phyloP scores from a whole-genome alignment of 495 filamentous ascomycete species.

The Paragyromitra xinjiangensis region DNA sequence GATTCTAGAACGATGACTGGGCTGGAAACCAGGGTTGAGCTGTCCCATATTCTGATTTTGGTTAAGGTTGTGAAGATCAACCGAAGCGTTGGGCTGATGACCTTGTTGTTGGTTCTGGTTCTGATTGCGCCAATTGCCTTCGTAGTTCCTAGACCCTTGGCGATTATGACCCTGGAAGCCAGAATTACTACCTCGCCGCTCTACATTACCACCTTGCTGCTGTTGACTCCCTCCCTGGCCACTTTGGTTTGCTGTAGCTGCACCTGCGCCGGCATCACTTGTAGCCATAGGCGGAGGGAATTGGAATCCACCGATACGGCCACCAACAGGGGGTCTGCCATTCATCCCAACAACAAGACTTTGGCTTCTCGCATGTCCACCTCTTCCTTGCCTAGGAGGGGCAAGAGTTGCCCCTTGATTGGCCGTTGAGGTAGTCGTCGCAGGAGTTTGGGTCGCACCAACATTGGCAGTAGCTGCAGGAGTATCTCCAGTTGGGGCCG shows the following conservation, averaged over 20 bases:
- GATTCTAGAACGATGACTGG: constrained; percentile 83
- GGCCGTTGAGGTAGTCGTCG: constrained; percentile 58
- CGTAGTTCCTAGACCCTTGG: constrained; percentile 88
- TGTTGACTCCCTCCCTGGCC: constrained; percentile 57
- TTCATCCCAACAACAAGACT: constrained; percentile 68
- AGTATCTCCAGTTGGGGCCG: constrained; percentile 26
- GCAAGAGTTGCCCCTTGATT: constrained; percentile 41
- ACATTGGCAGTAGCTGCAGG: constrained; percentile 60
- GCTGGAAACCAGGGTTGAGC: constrained; percentile 84
- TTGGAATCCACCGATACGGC: constrained; percentile 73
- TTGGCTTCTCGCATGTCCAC: constrained; percentile 69
- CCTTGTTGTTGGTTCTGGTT: constrained; percentile 67
- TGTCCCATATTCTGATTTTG: constrained; percentile 67
- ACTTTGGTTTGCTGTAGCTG: constrained; percentile 55
- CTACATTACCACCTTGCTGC: constrained; percentile 62
- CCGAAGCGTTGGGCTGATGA: constrained; percentile 47
- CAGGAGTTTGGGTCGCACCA: constrained; percentile 61
- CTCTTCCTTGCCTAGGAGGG: constrained; percentile 50
- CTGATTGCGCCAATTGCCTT: constrained; percentile 96
- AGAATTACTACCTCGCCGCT: constrained; percentile 58
- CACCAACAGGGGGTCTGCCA: constrained; percentile 67
- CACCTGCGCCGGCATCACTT: constrained; percentile 65
- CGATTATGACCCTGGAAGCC: constrained; percentile 72
- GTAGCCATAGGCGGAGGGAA: constrained; percentile 69
- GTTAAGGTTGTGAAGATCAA: constrained; percentile 62